Evolutionary conservation across 2,329 filamentous ascomycete genomes (phyloP), one percentile per base, ranked within the genome.

Genomic region (Fusarium chaquense): DNA sequence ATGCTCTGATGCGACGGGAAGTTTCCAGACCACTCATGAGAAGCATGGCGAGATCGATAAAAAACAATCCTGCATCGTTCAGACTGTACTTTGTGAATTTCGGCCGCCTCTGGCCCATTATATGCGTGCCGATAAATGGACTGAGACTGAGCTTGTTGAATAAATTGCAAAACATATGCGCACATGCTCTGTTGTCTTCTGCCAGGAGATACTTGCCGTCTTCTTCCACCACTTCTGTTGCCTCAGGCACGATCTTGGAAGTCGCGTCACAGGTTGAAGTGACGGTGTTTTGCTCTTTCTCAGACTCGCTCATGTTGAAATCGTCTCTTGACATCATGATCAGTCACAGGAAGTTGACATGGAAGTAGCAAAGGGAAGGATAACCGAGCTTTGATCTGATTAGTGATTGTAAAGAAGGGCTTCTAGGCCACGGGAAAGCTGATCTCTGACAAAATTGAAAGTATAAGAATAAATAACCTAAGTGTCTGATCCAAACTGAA

Each of bases 11-110:
- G 0, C 28, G 8, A 1, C 22, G 22, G 9, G 64, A 16, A 3
- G 65, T 58, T 2, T 43, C 4, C 32, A 59, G 6, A 8, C 64
- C 65, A 15, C 20, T 30, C 64, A 68, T 47, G 1, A 68, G 11
- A 4, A 58, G 58, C 65, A 68, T 68, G 2, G 52, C 33, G 2
- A 33, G 28, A 6, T 68, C 65, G 8, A 68, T 15, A 1, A 68
- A 13, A 13, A 2, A 68, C 40, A 2, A 68, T 10, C 7, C 6
- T 52, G 26, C 53, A 68, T 16, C n/a, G 40, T 4, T 51, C 44
- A 0, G 64, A 58, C 0, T 68, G 5, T 3, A 47, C 40, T 16
- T 52, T 68, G 40, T 68, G 60, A 0, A 44, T 8, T 0, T 60
- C 64, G 3, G 68, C 18, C 6, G 50, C 49, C 8, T 65, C 16